phyloP scores from a whole-genome alignment of 768 basidiomycete genomes.

The Suillus sp. region DNA sequence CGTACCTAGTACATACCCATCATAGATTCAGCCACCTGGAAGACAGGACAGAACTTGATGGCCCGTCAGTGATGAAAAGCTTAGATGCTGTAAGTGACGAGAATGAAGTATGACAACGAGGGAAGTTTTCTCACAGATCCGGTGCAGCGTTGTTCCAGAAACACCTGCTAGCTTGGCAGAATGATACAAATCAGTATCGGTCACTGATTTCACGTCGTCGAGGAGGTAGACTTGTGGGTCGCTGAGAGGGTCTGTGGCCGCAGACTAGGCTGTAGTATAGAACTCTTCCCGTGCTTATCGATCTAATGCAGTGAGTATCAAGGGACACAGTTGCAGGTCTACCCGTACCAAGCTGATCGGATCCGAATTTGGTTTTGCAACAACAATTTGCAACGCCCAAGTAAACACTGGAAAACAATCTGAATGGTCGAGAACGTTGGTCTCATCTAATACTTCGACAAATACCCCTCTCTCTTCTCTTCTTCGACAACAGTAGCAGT shows the following conservation, averaged over 20 bases:
- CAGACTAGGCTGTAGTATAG: background rate
- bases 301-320: background rate
- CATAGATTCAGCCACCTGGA: background rate
- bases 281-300: background rate
- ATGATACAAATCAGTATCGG: background rate
- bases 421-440: background rate
- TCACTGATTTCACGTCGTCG: background rate
- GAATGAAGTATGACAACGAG: background rate
- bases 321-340: background rate
- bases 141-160: background rate
- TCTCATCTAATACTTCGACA: background rate
- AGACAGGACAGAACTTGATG: background rate
- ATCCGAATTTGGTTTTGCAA: background rate
- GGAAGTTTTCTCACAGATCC: background rate
- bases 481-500: background rate
- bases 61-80: background rate
- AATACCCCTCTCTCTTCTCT: background rate
- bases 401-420: conserved; percentile 2
- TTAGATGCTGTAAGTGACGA: background rate
- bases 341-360: background rate
- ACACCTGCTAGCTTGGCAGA: background rate
- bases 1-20: background rate
- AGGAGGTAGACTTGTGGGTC: background rate
- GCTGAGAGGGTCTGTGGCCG: background rate
- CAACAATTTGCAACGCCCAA: background rate